Evolutionary conservation across 2,329 filamentous ascomycete genomes (phyloP).

Genomic region (Saccharata proteae): DNA sequence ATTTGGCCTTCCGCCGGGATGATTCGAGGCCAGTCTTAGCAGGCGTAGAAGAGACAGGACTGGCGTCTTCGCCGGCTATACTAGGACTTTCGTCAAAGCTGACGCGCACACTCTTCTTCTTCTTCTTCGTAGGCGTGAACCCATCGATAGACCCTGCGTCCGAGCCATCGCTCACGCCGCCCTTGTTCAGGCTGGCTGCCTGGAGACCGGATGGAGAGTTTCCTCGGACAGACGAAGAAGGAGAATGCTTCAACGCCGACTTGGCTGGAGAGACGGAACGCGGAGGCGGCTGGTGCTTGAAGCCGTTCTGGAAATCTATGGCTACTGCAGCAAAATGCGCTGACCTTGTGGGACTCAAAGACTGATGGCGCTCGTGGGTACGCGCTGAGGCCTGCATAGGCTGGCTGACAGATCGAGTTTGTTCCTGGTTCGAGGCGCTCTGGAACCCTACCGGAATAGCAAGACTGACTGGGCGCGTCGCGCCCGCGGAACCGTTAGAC

Average conservation of each 20-base stretch:
- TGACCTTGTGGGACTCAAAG: conserved; percentile 51
- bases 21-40: conserved; percentile 13
- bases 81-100: conserved; percentile 47
- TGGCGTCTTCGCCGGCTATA: conserved; percentile 42
- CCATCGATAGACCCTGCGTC: conserved; percentile 20
- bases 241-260: conserved; percentile 58
- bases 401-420: conserved; percentile 1
- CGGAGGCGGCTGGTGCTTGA: conserved; percentile 56
- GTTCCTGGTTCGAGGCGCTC: too few species aligned
- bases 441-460: too few species aligned
- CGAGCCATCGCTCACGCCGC: conserved; percentile 29
- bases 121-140: conserved; percentile 27
- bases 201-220: conserved; percentile 34
- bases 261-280: conserved; percentile 66
- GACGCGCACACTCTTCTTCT: conserved; percentile 58
- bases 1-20: conserved; percentile 32
- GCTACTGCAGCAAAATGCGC: conserved; percentile 53
- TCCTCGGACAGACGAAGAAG: conserved; percentile 37
- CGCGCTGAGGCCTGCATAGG: conserved; percentile 10
- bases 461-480: too few species aligned
- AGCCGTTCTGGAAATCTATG: conserved; percentile 37
- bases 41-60: conserved; percentile 33
- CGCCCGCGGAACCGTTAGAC: too few species aligned
- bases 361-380: conserved; percentile 22
- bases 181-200: conserved; percentile 11